Evolutionary conservation across 192 early-diverging fungal species (phyloP), one percentile per base, ranked within the genome.

Genomic region (Linnemannia schmuckeri): DNA sequence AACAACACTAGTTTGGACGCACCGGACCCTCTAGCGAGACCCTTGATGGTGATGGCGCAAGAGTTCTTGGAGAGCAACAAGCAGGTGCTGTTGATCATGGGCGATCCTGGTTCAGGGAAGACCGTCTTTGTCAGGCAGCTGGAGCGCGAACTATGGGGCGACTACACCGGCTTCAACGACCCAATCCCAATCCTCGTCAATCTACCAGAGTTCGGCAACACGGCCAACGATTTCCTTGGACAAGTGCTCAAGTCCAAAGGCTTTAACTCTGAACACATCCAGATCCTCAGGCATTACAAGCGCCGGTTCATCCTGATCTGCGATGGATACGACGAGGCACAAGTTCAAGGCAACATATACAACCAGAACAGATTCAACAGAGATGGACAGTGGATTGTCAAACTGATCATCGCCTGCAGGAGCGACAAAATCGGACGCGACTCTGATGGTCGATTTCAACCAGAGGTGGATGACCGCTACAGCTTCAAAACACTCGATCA

Each of bases 401-500:
- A 66, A 10, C 27, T 66, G 8, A 66, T 66, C 10, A 66, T 66
- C 61, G n/a, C 27, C 13, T 66, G 61, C 61, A 27, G 61, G 30
- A 66, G 61, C 30, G 61, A 66, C 61, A 66, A 66, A 33, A 66
- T 66, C 61, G 61, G 61, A 27, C 61, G n/a, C 61, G 61, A 66
- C 30, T 66, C 61, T 8, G 61, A 33, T 12, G 27, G 10, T 15
- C n/a, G 61, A 66, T 66, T 66, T 33, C 61, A 35, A 6, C 61
- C 61, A 3, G 61, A 66, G 30, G 27, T 0, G 30, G 3, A 15
- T 0, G 61, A 66, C 0, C 27, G 30, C 12, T 66, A 33, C 30
- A 66, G 30, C 61, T 15, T 4, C 30, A 9, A 33, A 12, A 66
- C 33, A 30, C 61, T 66, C 61, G 12, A 66, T 12, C 7, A 30